phyloP scores from a whole-genome alignment of 768 basidiomycete genomes.

The Hortiboletus flavorubellus region DNA sequence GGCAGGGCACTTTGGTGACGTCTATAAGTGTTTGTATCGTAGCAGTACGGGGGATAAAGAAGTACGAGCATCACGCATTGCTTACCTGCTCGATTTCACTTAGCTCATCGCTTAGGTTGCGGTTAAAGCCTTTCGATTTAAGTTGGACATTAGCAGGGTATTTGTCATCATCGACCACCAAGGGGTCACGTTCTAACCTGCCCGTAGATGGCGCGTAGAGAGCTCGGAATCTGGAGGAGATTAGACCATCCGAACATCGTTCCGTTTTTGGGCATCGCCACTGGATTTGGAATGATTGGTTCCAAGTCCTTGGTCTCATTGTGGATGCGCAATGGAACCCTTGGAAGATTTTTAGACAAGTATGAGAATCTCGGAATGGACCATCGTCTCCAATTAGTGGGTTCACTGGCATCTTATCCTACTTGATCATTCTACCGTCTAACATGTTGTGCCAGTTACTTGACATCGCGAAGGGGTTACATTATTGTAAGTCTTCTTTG shows the following conservation, averaged over 20 bases:
- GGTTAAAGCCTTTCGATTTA: slow-evolving; percentile 1
- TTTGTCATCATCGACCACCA: background rate
- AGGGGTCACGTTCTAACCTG: background rate
- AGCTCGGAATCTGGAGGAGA: slow-evolving; percentile 3
- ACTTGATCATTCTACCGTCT: no score
- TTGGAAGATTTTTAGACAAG: background rate
- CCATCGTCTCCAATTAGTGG: background rate
- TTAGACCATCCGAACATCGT: background rate
- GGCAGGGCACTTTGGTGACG: background rate
- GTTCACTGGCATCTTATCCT: background rate
- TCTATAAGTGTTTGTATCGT: background rate
- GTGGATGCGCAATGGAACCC: background rate
- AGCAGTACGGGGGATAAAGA: no score
- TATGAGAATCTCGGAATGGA: background rate
- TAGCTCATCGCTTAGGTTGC: background rate
- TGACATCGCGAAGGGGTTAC: background rate
- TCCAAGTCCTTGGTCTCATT: background rate
- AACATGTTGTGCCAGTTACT: background rate
- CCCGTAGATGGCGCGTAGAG: background rate
- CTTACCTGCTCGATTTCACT: background rate
- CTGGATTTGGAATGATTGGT: background rate
- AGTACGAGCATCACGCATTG: background rate
- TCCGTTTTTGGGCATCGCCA: background rate
- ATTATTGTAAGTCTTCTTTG: background rate
- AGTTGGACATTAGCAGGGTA: background rate